Conservation (phyloP, 345 rosid species). For the Euclidium syriacum region DNA sequence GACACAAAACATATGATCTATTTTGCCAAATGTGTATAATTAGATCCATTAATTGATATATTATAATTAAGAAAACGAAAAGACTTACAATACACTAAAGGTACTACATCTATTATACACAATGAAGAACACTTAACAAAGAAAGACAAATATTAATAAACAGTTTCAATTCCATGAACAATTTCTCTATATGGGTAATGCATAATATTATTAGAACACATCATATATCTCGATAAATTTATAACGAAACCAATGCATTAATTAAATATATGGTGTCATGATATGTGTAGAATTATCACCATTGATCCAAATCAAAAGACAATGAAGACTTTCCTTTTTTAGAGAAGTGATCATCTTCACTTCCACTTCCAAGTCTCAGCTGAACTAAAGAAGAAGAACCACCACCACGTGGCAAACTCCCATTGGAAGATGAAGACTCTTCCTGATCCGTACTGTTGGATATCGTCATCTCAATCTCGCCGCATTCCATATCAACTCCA, state of each 20-base stretch:
- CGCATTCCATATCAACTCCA: slow-evolving; percentile 76
- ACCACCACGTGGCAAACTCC: slow-evolving; percentile 23
- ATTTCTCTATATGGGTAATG: not conserved
- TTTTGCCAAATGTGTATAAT: slow-evolving; percentile 13
- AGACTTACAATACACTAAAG: not conserved
- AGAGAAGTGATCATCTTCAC: slow-evolving; percentile 20
- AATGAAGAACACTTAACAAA: too few relatives aligned
- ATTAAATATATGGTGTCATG: slow-evolving; percentile 15
- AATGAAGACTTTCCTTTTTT: slow-evolving; percentile 66
- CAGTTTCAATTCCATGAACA: not conserved
- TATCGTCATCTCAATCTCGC: slow-evolving; percentile 29
- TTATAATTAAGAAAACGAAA: not conserved
- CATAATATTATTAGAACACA: slow-evolving; percentile 3
- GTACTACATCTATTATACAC: not conserved
- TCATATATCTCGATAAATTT: not conserved
- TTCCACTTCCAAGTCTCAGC: slow-evolving; percentile 23
- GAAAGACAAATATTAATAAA: too few relatives aligned
- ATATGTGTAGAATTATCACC: slow-evolving; percentile 18
- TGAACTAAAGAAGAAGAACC: slow-evolving; percentile 19
- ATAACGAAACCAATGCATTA: slow-evolving; percentile 19
- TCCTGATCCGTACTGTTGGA: slow-evolving; percentile 56
- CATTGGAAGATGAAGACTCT: slow-evolving; percentile 28
- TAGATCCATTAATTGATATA: not conserved
- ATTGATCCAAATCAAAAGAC: slow-evolving; percentile 64
- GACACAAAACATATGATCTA: slow-evolving; percentile 10